Evolutionary conservation across 2,329 filamentous ascomycete genomes (phyloP).

Genomic region (Tympanopsis confertula): DNA sequence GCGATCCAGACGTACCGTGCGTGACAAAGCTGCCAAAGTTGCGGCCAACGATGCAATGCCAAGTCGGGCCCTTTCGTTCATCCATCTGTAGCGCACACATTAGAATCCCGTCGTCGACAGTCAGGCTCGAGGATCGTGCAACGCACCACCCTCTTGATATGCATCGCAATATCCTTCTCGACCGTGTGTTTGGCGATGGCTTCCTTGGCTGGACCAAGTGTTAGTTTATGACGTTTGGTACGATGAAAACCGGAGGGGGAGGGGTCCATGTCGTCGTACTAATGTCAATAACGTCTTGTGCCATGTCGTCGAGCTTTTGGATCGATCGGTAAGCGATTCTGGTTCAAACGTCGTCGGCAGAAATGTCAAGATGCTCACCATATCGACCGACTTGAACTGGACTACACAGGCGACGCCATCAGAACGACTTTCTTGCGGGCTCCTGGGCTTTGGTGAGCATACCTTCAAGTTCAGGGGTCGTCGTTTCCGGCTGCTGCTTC

Average conservation of each 20-base stretch:
- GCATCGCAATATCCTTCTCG: conserved; percentile 82
- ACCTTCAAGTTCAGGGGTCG: no score
- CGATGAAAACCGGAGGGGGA: not conserved
- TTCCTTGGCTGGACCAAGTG: conserved; percentile 36
- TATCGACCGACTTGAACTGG: conserved; percentile 95
- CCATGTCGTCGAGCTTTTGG: conserved; percentile 85
- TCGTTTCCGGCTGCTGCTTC: conserved; percentile 69
- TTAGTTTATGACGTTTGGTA: not conserved
- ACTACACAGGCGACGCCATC: no score
- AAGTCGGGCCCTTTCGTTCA: conserved; percentile 90
- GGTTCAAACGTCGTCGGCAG: conserved; percentile 16
- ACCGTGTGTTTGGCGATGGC: conserved; percentile 52
- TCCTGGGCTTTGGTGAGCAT: conserved; percentile 1
- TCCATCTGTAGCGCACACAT: conserved; percentile 64
- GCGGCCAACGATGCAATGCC: conserved; percentile 96
- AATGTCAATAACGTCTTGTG: conserved; percentile 87
- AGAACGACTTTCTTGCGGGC: no score
- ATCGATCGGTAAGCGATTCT: no score
- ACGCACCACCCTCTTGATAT: conserved; percentile 82
- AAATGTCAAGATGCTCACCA: conserved; percentile 50
- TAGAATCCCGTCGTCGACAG: conserved; percentile 10
- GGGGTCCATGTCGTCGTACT: no score
- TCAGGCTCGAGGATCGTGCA: conserved; percentile 1
- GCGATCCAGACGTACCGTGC: no score
- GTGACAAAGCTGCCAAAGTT: conserved; percentile 99